A percentile compares a stretch with the other conserved stretches of the same genome.
Evolutionary conservation across 305 asterid species (phyloP).

Genomic region (Andrographis paniculata): DNA sequence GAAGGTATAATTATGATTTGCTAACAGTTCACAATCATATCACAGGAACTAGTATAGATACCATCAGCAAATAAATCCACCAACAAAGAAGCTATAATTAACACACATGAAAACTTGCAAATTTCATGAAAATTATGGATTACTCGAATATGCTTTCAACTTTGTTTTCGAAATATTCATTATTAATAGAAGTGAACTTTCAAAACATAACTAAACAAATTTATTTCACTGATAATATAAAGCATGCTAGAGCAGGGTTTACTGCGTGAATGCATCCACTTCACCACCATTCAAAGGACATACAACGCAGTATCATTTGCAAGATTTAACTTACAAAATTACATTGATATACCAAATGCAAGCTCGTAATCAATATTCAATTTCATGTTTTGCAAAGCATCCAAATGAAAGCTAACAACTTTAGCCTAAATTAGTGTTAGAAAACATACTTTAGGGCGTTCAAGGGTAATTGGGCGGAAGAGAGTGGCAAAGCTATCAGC

Average conservation of each 20-base stretch:
- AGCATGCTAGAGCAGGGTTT: too few species aligned
- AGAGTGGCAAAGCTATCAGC: constrained; percentile 93
- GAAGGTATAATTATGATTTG: background rate
- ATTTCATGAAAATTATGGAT: too few species aligned
- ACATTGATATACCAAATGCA: constrained; percentile 1
- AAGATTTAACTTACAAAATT: constrained; percentile 1
- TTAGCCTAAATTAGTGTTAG: background rate
- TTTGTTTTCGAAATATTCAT: too few species aligned
- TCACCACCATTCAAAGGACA: background rate
- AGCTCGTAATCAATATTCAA: constrained; percentile 1
- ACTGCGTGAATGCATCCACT: too few species aligned
- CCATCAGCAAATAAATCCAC: constrained; percentile 1
- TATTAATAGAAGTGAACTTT: too few species aligned
- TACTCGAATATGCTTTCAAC: too few species aligned
- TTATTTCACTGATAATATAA: too few species aligned
- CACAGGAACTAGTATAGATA: background rate
- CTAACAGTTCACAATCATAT: constrained; percentile 9
- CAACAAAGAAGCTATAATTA: background rate
- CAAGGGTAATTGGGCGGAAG: constrained; percentile 96
- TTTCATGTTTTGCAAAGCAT: background rate
- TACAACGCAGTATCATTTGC: constrained; percentile 1
- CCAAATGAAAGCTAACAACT: background rate
- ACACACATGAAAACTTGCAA: too few species aligned
- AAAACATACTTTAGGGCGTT: constrained; percentile 68
- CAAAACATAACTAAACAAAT: too few species aligned